Base-by-base conservation (phyloP, 306 rosid species). In the Vigna trinervia region DNA sequence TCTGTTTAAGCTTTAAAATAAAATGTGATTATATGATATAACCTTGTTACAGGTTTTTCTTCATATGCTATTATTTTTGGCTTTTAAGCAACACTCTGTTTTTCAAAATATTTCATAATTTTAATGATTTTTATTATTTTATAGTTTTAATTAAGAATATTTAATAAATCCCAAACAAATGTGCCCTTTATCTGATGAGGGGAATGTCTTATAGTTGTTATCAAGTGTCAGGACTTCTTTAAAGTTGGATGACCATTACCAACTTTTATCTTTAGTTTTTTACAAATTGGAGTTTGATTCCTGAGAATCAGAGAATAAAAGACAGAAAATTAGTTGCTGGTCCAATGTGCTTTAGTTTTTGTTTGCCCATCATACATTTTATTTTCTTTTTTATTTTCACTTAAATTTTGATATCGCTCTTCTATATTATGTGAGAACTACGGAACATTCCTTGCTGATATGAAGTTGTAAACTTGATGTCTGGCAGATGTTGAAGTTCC, bases 401-500 rank as follows among this genome's bases (percentile, higher is more conserved):
- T 46, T 60, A 47, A 52, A 61, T 81, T 69, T 80, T 68, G 48
- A 52, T 78, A 38, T 41, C 14, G 15, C 58, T 77, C 23, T 47
- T 75, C 41, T 81, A 22, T 51, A 48, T 80, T 80, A 58, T 57
- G 34, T 59, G 26, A 71, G 63, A 20, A 65, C 57, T 17, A 2
- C 45, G n/a, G 62, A 61, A 47, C 68, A 32, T 79, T 72, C 60
- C 38, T 57, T 8, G 48, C 71, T 79, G 60, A 51, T 34, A 15
- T 19, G 41, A 43, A 73, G 41, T 74, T 66, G 75, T 73, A 74
- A 80, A 77, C 69, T 81, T 74, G 65, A 66, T 77, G 30, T 67
- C 77, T 81, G 80, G 86, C 93, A 92, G 97, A 88, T 85, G 87
- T 92, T 32, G 93, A 92, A 85, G 79, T 95, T 85, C 97, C 98